A percentile compares a stretch with the other conserved stretches of the same genome.
Evolutionary conservation across 495 filamentous ascomycete species (phyloP).

Genomic region (Jackrogersella minutella): DNA sequence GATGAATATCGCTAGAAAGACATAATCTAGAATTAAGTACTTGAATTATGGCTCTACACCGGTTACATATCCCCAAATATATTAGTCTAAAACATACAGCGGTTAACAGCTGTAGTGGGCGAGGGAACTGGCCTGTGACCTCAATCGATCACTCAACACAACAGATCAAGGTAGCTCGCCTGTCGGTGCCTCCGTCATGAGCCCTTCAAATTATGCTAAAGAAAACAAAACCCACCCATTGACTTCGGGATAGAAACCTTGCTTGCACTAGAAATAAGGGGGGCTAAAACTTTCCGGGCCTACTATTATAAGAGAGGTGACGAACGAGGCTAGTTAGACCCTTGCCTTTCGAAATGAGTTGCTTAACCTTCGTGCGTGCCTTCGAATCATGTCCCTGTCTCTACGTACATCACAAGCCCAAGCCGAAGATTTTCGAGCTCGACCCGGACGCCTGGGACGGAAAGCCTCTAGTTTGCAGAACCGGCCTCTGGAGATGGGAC

Average conservation of each 20-base stretch:
- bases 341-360: neutral
- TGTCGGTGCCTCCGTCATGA: neutral
- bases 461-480: neutral
- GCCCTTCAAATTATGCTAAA: slow-evolving; percentile 2
- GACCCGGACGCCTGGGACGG: slow-evolving; percentile 10
- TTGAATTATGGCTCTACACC: neutral
- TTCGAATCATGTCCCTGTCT: neutral
- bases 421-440: neutral
- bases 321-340: neutral
- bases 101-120: neutral
- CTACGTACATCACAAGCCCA: neutral
- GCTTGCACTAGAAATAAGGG: neutral
- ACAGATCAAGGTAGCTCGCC: slow-evolving; percentile 1
- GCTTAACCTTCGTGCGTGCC: neutral
- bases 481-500: slow-evolving; percentile 9
- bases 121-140: neutral
- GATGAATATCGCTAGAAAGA: neutral
- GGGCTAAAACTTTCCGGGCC: neutral
- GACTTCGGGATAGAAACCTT: neutral
- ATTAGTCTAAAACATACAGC: neutral
- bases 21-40: slow-evolving; percentile 1
- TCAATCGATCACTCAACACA: neutral
- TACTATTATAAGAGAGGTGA: neutral
- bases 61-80: neutral
- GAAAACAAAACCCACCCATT: neutral